Base-by-base conservation (phyloP, 306 rosid species). In the Vigna angularis region DNA sequence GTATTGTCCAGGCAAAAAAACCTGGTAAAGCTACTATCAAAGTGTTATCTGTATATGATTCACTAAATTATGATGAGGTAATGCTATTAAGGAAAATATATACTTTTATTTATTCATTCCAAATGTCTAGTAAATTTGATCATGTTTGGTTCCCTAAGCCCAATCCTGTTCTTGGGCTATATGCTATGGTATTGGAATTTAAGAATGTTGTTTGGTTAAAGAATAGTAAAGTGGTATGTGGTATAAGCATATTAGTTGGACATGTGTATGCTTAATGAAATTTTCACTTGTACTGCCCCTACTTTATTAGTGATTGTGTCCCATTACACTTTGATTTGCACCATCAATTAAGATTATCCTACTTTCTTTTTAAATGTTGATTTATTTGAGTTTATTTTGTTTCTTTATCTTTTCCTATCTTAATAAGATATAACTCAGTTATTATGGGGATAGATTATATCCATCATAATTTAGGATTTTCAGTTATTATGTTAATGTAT, bases 41-140 rank as follows among this genome's bases (percentile, higher is more conserved):
- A 86, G 97, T 91, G 80, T 74, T 86, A 62, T 92, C 98, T 62
- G 57, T 79, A 70, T 86, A 76, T 77, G 97, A 94, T 86, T 76
- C 91, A 53, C 86, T 89, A 63, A 94, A 92, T 74, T 90, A 83
- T 84, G 95, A 89, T 50, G 98, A 94, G 98, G 97, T 94, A 94
- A 85, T 69, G 24, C 34, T 51, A 16, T 72, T 34, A 58, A 72
- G 14, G 44, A 38, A 42, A 58, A 53, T 73, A 24, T 56, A 15
- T 68, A 49, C 57, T 52, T 79, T 32, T 52, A 32, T 48, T 79
- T 66, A 8, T 71, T 67, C 10, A 50, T 6, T 18, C 48, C 16
- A 58, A 74, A 58, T 66, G 65, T 66, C 18, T 82, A 0, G 50
- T 55, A 47, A 55, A 30, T 72, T 24, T 48, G 48, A 10, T 73